phyloP scores from a whole-genome alignment of 129 eudicot genomes.

The Chrysanthemum makinoi region DNA sequence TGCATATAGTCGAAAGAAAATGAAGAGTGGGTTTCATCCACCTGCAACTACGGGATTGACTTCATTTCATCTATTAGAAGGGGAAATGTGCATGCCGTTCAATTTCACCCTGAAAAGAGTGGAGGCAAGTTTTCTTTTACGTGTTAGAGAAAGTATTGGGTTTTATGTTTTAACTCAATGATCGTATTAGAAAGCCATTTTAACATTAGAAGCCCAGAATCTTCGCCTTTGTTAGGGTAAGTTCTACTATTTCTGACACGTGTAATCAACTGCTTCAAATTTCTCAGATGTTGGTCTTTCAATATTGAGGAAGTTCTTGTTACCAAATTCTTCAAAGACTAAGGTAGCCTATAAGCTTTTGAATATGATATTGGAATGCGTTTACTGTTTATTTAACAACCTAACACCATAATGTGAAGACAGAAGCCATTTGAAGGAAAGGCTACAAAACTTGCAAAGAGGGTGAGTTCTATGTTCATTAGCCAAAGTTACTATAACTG shows the following conservation, averaged over 20 bases:
- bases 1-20: conserved; percentile 70
- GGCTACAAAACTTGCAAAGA: conserved; percentile 93
- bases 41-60: conserved; percentile 74
- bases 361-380: neutral
- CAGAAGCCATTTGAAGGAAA: conserved; percentile 84
- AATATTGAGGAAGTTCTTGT: conserved; percentile 67
- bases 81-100: conserved; percentile 95
- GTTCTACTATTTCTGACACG: conserved; percentile 2
- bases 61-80: conserved; percentile 84
- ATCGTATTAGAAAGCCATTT: neutral
- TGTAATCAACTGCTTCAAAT: conserved; percentile 14
- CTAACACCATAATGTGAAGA: conserved; percentile 59
- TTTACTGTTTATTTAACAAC: conserved; percentile 31
- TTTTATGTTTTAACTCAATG: neutral
- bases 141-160: neutral
- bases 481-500: conserved; percentile 9
- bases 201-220: neutral
- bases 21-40: conserved; percentile 86
- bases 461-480: conserved; percentile 54
- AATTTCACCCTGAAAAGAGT: conserved; percentile 99
- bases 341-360: conserved; percentile 52
- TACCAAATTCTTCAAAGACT: conserved; percentile 53
- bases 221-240: neutral
- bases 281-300: conserved; percentile 90
- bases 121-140: conserved; percentile 56